phyloP scores from a whole-genome alignment of 2,329 filamentous ascomycete genomes.

The Coniosporium tulheliwenetii region DNA sequence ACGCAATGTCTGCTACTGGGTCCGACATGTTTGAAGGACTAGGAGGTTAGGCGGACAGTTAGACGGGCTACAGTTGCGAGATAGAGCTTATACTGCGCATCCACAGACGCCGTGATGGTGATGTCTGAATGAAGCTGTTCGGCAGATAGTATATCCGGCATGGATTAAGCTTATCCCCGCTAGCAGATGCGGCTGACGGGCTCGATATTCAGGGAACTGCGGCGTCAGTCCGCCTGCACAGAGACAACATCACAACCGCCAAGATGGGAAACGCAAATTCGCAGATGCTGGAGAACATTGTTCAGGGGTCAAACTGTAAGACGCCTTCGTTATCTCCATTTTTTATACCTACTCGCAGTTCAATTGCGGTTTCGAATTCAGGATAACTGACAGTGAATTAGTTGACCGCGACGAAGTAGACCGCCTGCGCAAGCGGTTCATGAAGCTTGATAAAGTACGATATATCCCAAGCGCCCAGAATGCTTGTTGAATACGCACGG shows the following conservation, averaged over 20 bases:
- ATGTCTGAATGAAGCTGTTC: no score
- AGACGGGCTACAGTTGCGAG: background rate
- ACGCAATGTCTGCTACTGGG: conserved; percentile 45
- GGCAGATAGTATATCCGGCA: no score
- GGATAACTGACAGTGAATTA: conserved; percentile 22
- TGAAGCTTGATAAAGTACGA: conserved; percentile 93
- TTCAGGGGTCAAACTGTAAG: conserved; percentile 91
- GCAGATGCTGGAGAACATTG: conserved; percentile 82
- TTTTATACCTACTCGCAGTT: conserved; percentile 6
- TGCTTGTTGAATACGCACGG: background rate
- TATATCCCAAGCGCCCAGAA: background rate
- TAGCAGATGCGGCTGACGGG: no score
- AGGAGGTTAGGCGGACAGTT: background rate
- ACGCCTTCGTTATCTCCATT: conserved; percentile 5
- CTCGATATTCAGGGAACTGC: no score
- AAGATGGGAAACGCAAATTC: conserved; percentile 40
- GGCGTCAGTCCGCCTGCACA: no score
- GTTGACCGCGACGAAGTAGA: conserved; percentile 97
- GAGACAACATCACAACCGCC: conserved; percentile 2
- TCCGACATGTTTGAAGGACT: conserved; percentile 30
- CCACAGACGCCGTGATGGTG: no score
- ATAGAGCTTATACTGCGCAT: no score
- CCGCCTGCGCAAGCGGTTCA: conserved; percentile 87
- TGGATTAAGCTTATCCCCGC: no score
- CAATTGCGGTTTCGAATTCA: background rate